These are phyloP conservation scores for Aspergillus ostianus DNA, from an alignment of 495 filamentous ascomycete genomes.

Conservation along the genomic window DNA sequence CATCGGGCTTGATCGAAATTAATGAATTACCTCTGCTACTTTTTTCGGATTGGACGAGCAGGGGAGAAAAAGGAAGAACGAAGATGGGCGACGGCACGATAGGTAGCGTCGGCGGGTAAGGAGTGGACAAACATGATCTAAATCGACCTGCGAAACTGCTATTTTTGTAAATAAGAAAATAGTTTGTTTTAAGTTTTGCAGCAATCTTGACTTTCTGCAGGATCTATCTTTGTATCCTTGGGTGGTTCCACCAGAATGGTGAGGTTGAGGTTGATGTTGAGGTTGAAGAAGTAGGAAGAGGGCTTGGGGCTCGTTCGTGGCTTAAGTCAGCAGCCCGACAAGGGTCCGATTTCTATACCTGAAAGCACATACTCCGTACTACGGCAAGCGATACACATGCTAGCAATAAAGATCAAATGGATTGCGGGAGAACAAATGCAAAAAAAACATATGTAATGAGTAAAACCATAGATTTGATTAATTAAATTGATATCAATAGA, in stretches of 20 bases:
- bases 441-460: not conserved
- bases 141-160: constrained; percentile 1
- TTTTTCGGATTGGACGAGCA: constrained; percentile 10
- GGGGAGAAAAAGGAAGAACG: not conserved
- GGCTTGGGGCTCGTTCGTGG: not conserved
- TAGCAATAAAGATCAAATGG: no score
- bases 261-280: not conserved
- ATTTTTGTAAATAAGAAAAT: constrained; percentile 3
- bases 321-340: no score
- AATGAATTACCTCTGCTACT: not conserved
- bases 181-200: constrained; percentile 4
- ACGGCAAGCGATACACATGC: no score
- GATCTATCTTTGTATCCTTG: constrained; percentile 1
- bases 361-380: no score
- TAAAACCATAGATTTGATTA: constrained; percentile 2
- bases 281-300: not conserved
- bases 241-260: not conserved
- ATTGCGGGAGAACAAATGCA: no score
- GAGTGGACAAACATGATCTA: not conserved
- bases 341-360: no score
- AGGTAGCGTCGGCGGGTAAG: constrained; percentile 3
- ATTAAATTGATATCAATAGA: constrained; percentile 3
- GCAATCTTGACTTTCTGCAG: constrained; percentile 2
- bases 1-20: constrained; percentile 5
- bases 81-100: constrained; percentile 1